These are phyloP conservation scores for Excoecaria cochinchinensis DNA, from an alignment of 345 rosid genomes.

Conservation along the genomic window DNA sequence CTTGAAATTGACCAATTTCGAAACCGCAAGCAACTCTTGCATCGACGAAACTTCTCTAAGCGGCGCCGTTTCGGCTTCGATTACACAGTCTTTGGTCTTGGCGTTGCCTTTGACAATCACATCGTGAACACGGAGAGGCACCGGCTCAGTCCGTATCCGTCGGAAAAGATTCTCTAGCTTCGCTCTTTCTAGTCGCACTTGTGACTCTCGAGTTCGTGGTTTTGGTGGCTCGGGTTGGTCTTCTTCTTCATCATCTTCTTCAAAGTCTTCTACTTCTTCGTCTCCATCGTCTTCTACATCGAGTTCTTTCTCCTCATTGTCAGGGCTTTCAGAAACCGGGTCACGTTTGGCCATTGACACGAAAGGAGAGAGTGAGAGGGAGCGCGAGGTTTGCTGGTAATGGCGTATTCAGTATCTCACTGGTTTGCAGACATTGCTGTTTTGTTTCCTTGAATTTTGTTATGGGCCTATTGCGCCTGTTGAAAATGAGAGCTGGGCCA, in stretches of 20 bases:
- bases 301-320: conserved; percentile 9
- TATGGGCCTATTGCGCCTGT: background rate
- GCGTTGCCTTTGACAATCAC: conserved; percentile 73
- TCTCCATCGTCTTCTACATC: background rate
- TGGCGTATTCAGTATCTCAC: background rate
- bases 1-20: conserved; percentile 55
- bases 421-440: background rate
- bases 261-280: conserved; percentile 15
- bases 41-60: conserved; percentile 58
- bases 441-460: background rate
- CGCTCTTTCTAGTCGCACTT: conserved; percentile 26
- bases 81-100: conserved; percentile 73
- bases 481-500: background rate
- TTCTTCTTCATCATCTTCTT: conserved; percentile 40
- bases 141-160: conserved; percentile 44
- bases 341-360: conserved; percentile 13
- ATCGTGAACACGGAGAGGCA: conserved; percentile 82
- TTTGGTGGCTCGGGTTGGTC: conserved; percentile 24
- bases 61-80: conserved; percentile 62
- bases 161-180: conserved; percentile 52
- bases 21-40: conserved; percentile 72
- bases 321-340: background rate
- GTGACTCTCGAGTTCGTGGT: conserved; percentile 23
- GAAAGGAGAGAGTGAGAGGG: background rate
- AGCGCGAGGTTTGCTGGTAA: background rate